phyloP scores from a whole-genome alignment of 805 yeast species.

The Spathaspora girioi region DNA sequence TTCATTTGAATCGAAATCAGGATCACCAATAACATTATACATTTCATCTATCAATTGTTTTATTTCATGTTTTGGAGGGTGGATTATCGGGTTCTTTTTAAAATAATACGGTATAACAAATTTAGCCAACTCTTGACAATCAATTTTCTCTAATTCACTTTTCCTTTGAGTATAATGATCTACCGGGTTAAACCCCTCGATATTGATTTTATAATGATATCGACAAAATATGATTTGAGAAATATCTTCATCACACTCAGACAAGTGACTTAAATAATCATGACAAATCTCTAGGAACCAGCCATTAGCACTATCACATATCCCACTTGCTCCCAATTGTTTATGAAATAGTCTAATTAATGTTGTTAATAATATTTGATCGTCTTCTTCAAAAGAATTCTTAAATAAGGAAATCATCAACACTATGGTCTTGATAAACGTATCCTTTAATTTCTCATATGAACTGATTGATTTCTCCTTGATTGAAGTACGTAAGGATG shows the following conservation, averaged over 20 bases:
- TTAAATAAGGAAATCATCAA: conserved; percentile 3
- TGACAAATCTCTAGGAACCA: conserved; percentile 60
- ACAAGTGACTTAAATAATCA: conserved; percentile 42
- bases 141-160: conserved; percentile 22
- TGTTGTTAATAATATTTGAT: conserved; percentile 30
- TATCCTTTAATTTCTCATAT: conserved; percentile 43
- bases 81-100: conserved; percentile 55
- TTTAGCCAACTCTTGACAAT: conserved; percentile 36
- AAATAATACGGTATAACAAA: conserved; percentile 55
- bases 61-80: conserved; percentile 64
- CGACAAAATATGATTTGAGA: conserved; percentile 78
- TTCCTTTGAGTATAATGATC: conserved; percentile 53
- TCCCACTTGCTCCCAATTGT: conserved; percentile 63
- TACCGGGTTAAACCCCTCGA: conserved; percentile 57
- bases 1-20: conserved; percentile 42
- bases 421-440: conserved; percentile 5
- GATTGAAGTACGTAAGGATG: conserved; percentile 38
- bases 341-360: conserved; percentile 64
- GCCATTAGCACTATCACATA: conserved; percentile 67
- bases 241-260: conserved; percentile 55
- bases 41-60: conserved; percentile 70
- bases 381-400: background rate
- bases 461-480: conserved; percentile 41
- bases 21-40: conserved; percentile 69
- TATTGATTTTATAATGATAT: conserved; percentile 61